phyloP scores from a whole-genome alignment of 2,329 filamentous ascomycete species.

The Arthrobotrys musiformis region DNA sequence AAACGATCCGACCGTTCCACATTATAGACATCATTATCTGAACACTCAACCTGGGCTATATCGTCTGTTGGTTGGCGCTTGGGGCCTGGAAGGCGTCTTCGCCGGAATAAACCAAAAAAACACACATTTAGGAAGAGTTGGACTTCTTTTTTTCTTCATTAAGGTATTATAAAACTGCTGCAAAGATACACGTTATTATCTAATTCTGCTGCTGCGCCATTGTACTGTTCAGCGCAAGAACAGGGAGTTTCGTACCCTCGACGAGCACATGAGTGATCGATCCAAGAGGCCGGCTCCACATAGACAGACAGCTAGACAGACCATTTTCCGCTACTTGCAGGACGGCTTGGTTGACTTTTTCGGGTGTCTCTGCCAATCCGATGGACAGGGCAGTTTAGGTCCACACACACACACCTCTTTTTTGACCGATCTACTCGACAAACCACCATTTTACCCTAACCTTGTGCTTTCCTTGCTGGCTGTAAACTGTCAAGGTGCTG shows the following conservation, averaged over 20 bases:
- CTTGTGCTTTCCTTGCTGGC: slow-evolving; percentile 26
- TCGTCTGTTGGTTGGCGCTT: slow-evolving; percentile 33
- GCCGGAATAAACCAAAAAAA: slow-evolving; percentile 13
- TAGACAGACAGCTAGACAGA: slow-evolving; percentile 24
- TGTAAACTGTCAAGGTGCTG: slow-evolving; percentile 9
- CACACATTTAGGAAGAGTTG: neutral
- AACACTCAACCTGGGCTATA: slow-evolving; percentile 28
- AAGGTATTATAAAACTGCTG: slow-evolving; percentile 54
- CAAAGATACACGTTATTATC: slow-evolving; percentile 23
- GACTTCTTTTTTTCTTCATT: slow-evolving; percentile 7
- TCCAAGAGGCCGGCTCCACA: slow-evolving; percentile 33
- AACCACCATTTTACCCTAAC: slow-evolving; percentile 15
- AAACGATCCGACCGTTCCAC: slow-evolving; percentile 41
- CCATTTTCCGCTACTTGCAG: slow-evolving; percentile 45
- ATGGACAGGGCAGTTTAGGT: slow-evolving; percentile 55
- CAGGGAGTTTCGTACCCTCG: slow-evolving; percentile 28
- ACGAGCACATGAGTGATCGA: slow-evolving; percentile 29
- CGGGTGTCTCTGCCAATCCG: slow-evolving; percentile 45
- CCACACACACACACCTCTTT: slow-evolving; percentile 26
- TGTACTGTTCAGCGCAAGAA: slow-evolving; percentile 21
- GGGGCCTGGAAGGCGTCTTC: slow-evolving; percentile 30
- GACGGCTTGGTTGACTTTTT: slow-evolving; percentile 52
- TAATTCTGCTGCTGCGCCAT: slow-evolving; percentile 24
- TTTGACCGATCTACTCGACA: slow-evolving; percentile 39
- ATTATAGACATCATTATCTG: slow-evolving; percentile 45